Conservation (phyloP, 2,329 filamentous ascomycete genomes). For the Pseudogymnoascus sp. region DNA sequence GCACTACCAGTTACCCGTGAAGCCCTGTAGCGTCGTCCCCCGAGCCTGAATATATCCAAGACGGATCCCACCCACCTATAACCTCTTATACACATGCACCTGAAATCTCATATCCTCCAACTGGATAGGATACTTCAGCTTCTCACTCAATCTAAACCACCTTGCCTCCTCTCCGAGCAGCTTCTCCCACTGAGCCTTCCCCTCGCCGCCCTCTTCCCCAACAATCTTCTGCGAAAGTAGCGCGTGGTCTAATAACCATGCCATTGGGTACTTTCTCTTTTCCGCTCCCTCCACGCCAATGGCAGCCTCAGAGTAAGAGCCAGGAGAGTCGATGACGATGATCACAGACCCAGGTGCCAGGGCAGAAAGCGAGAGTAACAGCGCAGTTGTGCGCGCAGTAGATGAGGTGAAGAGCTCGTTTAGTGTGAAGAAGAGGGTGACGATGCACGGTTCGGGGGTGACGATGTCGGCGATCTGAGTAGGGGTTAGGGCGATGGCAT, state of each 20-base stretch:
- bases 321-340: constrained; percentile 85
- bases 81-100: constrained; percentile 64
- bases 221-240: constrained; percentile 44
- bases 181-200: constrained; percentile 56
- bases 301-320: constrained; percentile 78
- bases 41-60: neutral
- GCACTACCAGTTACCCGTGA: neutral
- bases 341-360: constrained; percentile 55
- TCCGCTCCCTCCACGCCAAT: constrained; percentile 40
- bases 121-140: constrained; percentile 68
- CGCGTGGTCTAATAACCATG: constrained; percentile 81
- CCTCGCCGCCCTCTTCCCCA: constrained; percentile 21
- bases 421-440: constrained; percentile 87
- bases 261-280: constrained; percentile 76
- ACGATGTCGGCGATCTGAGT: constrained; percentile 28
- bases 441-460: constrained; percentile 39
- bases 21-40: too few relatives aligned
- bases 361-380: constrained; percentile 60
- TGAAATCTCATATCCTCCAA: constrained; percentile 96
- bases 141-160: constrained; percentile 70
- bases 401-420: constrained; percentile 86
- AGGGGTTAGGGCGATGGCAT: constrained; percentile 39
- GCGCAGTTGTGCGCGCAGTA: constrained; percentile 61
- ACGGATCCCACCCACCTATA: constrained; percentile 15
- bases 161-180: constrained; percentile 64